Conservation (phyloP, 2,329 filamentous ascomycete species). For the Coniella vitis region DNA sequence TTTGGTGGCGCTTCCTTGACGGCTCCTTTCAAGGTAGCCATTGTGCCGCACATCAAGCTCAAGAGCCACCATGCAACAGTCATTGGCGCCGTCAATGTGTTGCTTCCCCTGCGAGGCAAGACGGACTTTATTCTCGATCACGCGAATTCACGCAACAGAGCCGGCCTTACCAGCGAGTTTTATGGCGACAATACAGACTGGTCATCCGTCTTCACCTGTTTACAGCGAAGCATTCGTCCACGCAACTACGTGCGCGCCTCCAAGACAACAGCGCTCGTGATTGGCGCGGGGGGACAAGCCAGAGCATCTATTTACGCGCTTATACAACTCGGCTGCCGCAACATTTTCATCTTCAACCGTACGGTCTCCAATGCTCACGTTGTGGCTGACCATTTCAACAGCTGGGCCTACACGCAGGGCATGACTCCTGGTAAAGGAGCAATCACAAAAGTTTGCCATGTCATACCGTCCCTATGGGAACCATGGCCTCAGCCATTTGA, state of each 20-base stretch:
- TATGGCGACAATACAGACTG: constrained; percentile 49
- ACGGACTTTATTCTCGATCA: constrained; percentile 45
- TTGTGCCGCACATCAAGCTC: constrained; percentile 56
- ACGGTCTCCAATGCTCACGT: constrained; percentile 53
- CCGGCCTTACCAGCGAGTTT: constrained; percentile 54
- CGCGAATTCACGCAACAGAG: constrained; percentile 51
- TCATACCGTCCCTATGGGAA: constrained; percentile 51
- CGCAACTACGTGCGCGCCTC: constrained; percentile 52
- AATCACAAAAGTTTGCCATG: constrained; percentile 35
- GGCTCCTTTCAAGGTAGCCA: constrained; percentile 64
- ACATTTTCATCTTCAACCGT: constrained; percentile 66
- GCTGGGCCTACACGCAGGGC: constrained; percentile 33
- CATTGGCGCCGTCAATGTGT: constrained; percentile 66
- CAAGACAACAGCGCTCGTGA: constrained; percentile 47
- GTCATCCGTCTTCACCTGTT: constrained; percentile 42
- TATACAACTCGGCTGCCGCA: constrained; percentile 64
- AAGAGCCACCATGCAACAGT: constrained; percentile 62
- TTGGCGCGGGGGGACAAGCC: constrained; percentile 65
- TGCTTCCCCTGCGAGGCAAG: constrained; percentile 57
- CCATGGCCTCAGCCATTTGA: constrained; percentile 57
- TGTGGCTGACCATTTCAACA: constrained; percentile 62
- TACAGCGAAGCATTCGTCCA: constrained; percentile 63
- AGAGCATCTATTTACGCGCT: constrained; percentile 68
- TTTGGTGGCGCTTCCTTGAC: constrained; percentile 62
- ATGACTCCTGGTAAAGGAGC: constrained; percentile 29